Evolutionary conservation across 306 rosid genomes (phyloP), one percentile per base, ranked within the genome.

Genomic region (Vigna nakashimae): DNA sequence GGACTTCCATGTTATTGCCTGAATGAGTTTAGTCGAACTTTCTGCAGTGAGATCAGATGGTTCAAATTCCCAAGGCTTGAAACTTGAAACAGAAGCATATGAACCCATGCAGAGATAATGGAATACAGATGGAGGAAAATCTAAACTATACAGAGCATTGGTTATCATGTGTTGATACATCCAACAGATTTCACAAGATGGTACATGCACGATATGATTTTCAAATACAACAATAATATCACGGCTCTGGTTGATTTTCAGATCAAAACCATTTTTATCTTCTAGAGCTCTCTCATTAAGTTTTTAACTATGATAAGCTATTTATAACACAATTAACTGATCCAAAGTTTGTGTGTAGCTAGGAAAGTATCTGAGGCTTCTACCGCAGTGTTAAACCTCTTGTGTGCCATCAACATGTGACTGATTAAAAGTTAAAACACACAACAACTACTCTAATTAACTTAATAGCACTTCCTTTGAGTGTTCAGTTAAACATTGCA

Each of bases 21-120:
- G 86, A 79, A 88, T 86, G 82, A 92, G 92, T 81, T 91, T 95
- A 32, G 92, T 90, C 2, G 99, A 95, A 88, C 89, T 91, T 82
- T 92, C 99, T 95, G 97, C 87, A 86, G 65, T 55, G 70, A 78
- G 17, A 76, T 49, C 69, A 74, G 73, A 72, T 51, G 24, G 55
- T 71, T 87, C 80, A 82, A 64, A 77, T 20, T 79, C 52, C 84
- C 77, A 66, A 72, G 69, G 64, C 49, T 78, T 51, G 77, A 64
- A 65, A 69, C 80, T 46, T 72, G 71, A 50, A 65, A 69, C 73
- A 34, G 62, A 78, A 32, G 57, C 51, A 56, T n/a, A 45, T 66
- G 50, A 60, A 58, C 76, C 76, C 28, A 43, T 17, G 62, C 52
- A 65, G 42, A 66, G 20, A 38, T 56, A 52, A 13, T 65, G 17